phyloP scores from a whole-genome alignment of 106 monocot genomes.

The Platanthera guangdongensis region DNA sequence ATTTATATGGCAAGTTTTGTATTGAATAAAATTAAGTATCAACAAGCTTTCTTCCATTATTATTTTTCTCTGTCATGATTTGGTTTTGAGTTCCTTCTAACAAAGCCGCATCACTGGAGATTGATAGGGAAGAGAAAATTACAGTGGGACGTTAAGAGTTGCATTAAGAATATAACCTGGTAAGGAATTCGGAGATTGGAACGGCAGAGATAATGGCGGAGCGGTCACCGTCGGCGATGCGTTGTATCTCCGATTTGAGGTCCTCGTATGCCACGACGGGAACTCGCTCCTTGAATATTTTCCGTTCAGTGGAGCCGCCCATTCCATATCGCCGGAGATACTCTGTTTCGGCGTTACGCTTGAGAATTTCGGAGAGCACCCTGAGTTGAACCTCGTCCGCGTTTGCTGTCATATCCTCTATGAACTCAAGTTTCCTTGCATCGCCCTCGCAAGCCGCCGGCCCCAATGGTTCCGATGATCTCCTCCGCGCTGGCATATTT shows the following conservation, averaged over 20 bases:
- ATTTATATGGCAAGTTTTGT: too few relatives aligned
- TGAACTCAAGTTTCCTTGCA: conserved; percentile 37
- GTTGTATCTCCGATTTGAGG: conserved; percentile 50
- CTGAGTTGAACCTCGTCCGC: conserved; percentile 35
- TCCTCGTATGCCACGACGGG: conserved; percentile 71
- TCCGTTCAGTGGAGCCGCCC: conserved; percentile 22
- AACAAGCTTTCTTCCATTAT: too few relatives aligned
- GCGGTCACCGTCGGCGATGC: conserved; percentile 71
- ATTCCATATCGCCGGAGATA: conserved; percentile 37
- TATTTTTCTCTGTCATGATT: too few relatives aligned
- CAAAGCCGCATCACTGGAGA: too few relatives aligned
- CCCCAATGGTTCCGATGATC: not conserved
- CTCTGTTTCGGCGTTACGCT: conserved; percentile 44
- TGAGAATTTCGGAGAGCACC: conserved; percentile 51
- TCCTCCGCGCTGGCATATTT: conserved; percentile 1
- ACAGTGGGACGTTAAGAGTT: not conserved
- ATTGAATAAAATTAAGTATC: too few relatives aligned
- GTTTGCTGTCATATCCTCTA: conserved; percentile 42
- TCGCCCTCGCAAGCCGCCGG: conserved; percentile 39
- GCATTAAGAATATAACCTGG: conserved; percentile 27
- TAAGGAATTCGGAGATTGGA: conserved; percentile 74
- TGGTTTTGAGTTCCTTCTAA: too few relatives aligned
- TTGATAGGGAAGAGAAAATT: too few relatives aligned
- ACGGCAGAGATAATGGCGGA: conserved; percentile 54
- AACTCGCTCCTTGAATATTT: conserved; percentile 34